Base-by-base conservation (phyloP, 2,329 filamentous ascomycete species). In the Polychaeton citri region DNA sequence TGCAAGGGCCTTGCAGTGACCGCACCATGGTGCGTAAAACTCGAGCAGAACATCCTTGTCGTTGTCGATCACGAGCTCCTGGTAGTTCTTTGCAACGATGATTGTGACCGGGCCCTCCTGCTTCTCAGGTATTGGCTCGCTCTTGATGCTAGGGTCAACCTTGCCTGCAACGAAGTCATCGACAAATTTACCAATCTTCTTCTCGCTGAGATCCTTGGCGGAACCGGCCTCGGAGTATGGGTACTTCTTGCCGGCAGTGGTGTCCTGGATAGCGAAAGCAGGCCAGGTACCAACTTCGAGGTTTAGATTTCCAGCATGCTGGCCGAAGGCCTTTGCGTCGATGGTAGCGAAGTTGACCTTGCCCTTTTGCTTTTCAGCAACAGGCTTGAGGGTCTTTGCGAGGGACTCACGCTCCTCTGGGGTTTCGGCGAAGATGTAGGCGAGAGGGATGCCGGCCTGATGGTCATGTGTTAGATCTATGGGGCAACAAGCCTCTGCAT, bases 311-410 rank as follows among this genome's bases (percentile, higher is more conserved):
- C 75, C 77, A 50, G 85, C 87, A 66, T 98, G 90, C 50, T 88
- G 86, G 59, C 90, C 90, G 58, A 92, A 98, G 42, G 81, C 64
- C 71, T 83, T 84, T 49, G 90, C 87, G 58, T 98, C 90, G 53
- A 98, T 96, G 55, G 86, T 95, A 47, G 87, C 90, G 61, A 98
- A 92, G 80, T 93, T 96, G 70, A 98, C 76, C 61, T 76, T 78
- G 64, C 90, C 88, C 68, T 87, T 88, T 72, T 86, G 77, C 69
- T 88, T 81, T 69, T 92, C 74, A 42, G 90, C 90, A 48, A 98
- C 63, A 47, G 83, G 72, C 72, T 86, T 93, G 55, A 98, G 71
- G 44, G 75, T 68, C 46, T 80, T 74, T 49, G 79, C 69, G 48
- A 94, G 76, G 55, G 76, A 68, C 56, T 80, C 74, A 52, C 90